phyloP scores from a whole-genome alignment of 2,329 filamentous ascomycete species.

The Fusarium nanum region DNA sequence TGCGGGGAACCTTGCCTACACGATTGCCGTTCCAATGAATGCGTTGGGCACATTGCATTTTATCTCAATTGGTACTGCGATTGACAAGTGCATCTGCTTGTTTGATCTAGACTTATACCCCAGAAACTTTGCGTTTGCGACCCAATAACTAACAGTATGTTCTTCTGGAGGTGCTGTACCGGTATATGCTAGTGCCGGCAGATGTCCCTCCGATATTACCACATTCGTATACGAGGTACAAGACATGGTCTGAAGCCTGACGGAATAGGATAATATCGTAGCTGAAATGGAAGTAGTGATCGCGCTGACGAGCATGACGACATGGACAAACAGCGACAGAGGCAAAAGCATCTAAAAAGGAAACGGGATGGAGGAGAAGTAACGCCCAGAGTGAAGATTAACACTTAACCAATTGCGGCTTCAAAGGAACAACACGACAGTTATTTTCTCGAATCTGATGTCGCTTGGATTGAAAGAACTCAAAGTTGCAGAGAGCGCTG shows the following conservation, averaged over 20 bases:
- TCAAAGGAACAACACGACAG: fast-evolving
- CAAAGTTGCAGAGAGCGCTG: too few relatives aligned
- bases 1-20: not conserved
- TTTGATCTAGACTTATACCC: not conserved
- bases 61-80: not conserved
- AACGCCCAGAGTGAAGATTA: too few relatives aligned
- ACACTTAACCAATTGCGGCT: too few relatives aligned
- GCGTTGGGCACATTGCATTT: fast-evolving
- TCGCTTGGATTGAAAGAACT: not conserved
- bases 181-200: not conserved
- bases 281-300: not conserved
- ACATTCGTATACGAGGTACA: not conserved
- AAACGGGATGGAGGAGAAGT: too few relatives aligned
- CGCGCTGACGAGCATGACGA: too few relatives aligned
- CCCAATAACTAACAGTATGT: fast-evolving
- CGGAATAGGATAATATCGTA: not conserved
- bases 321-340: too few relatives aligned
- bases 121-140: not conserved
- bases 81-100: fast-evolving
- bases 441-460: fast-evolving
- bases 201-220: not conserved
- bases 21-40: not conserved
- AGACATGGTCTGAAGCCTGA: not conserved
- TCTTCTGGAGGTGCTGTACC: not conserved
- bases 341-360: too few relatives aligned